Evolutionary conservation across 805 yeast species (phyloP), one percentile per base, ranked within the genome.

Genomic region (Saturnispora dispora): DNA sequence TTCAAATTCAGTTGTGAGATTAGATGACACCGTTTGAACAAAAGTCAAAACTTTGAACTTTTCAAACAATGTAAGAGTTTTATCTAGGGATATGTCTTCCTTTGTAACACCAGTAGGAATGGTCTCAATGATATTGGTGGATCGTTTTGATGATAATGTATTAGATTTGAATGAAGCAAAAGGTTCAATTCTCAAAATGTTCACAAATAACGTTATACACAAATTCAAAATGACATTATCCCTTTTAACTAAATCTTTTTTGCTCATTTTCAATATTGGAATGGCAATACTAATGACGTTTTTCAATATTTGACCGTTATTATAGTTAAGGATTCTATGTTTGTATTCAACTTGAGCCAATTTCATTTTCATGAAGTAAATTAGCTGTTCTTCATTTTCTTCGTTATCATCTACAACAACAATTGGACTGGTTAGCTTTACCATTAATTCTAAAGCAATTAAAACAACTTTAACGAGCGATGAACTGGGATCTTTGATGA

Each of bases 401-500:
- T 78, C 78, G 20, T 75, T 78, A 9, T 75, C 67, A 48, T 71
- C 76, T 3, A 25, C 32, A n/a, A 88, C 63, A 33, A 80, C 81
- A 5, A 85, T 63, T 0, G 98, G 98, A 87, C 95, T 85, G 0
- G 96, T 85, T 60, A 93, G 71, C 2, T 87, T 79, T 1, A 88
- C 96, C 52, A 93, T 67, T 6, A 93, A 65, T 65, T 93, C 96
- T 51, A 93, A 67, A n/a, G 49, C 22, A 10, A 44, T 32, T 27
- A 49, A 30, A 7, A 39, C 46, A 3, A 42, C 22, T 37, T 39
- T 44, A n/a, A 30, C 15, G 4, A 36, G 18, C 10, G 40, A 13
- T 6, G 43, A 18, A 7, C 20, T 20, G 5, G n/a, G 10, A 11
- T 43, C 23, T 13, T 49, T 28, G 15, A 9, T 22, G 10, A 22